A percentile compares a stretch with the other conserved stretches of the same genome.
Evolutionary conservation across 1,139 yeast genomes (phyloP).

Genomic region (Taphrina betulina): DNA sequence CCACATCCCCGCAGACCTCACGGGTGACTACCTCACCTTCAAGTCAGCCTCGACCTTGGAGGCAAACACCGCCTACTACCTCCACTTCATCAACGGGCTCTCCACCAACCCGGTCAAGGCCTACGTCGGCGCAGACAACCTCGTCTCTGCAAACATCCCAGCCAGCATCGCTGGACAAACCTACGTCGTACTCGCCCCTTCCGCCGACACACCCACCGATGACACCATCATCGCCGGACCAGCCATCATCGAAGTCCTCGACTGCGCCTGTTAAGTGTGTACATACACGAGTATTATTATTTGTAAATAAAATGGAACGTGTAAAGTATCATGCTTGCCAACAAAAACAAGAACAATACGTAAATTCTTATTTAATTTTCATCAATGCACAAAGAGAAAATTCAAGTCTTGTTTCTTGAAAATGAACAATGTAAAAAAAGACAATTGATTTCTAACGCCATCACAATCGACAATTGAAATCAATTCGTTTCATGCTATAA

Average conservation of each 20-base stretch:
- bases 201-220: constrained; percentile 31
- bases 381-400: no score
- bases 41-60: constrained; percentile 12
- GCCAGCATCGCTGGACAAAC: constrained; percentile 34
- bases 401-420: no score
- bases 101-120: constrained; percentile 25
- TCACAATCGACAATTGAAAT: no score
- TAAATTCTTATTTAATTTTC: no score
- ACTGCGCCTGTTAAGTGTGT: constrained; percentile 16
- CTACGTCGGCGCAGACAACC: constrained; percentile 27
- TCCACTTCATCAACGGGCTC: constrained; percentile 36
- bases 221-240: constrained; percentile 36
- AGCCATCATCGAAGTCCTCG: constrained; percentile 35
- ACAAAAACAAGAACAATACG: no score
- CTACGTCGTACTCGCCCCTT: constrained; percentile 35
- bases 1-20: constrained; percentile 23
- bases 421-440: no score
- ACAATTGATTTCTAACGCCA: no score
- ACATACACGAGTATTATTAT: no score
- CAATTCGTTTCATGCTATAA: no score
- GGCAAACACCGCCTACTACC: constrained; percentile 31
- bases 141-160: constrained; percentile 33
- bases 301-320: no score
- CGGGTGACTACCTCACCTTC: constrained; percentile 28
- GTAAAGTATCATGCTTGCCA: no score